These are phyloP conservation scores for Bonia amplexicaulis DNA, from an alignment of 176 grass and related monocot genomes.

Conservation along the genomic window DNA sequence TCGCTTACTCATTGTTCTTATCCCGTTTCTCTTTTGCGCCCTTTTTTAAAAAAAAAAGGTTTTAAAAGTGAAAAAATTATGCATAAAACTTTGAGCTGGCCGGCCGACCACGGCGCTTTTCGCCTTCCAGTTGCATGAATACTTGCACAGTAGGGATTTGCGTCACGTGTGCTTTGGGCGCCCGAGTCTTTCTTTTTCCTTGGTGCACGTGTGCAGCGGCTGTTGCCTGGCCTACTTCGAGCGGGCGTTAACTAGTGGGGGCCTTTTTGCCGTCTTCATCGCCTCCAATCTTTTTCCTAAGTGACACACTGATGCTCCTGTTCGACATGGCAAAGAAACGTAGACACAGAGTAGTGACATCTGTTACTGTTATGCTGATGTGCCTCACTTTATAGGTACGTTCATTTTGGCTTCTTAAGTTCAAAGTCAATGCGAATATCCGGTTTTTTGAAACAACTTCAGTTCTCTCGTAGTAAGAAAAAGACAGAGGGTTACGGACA, in stretches of 20 bases:
- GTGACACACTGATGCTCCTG: not conserved
- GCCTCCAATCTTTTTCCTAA: not conserved
- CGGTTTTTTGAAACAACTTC: too few relatives aligned
- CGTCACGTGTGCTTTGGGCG: slow-evolving; percentile 1
- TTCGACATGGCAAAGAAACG: not conserved
- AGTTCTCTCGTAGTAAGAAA: too few relatives aligned
- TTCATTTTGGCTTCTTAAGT: too few relatives aligned
- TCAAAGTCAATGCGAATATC: too few relatives aligned
- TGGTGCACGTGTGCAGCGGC: slow-evolving; percentile 4
- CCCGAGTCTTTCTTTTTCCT: not conserved
- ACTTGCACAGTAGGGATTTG: not conserved
- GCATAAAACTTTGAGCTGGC: not conserved
- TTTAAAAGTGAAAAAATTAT: not conserved
- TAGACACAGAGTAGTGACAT: not conserved
- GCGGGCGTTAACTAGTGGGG: not conserved
- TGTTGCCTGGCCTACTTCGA: not conserved
- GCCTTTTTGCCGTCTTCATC: not conserved
- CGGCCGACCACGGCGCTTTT: not conserved
- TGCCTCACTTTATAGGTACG: not conserved
- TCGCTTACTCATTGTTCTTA: slow-evolving; percentile 5
- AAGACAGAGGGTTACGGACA: too few relatives aligned
- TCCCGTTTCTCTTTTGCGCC: not conserved
- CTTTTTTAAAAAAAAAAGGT: not conserved
- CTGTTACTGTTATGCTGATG: not conserved
- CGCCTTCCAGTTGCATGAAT: not conserved